Base-by-base conservation (phyloP, 2,329 filamentous ascomycete species). In the Chrysosporium keratinophilum region DNA sequence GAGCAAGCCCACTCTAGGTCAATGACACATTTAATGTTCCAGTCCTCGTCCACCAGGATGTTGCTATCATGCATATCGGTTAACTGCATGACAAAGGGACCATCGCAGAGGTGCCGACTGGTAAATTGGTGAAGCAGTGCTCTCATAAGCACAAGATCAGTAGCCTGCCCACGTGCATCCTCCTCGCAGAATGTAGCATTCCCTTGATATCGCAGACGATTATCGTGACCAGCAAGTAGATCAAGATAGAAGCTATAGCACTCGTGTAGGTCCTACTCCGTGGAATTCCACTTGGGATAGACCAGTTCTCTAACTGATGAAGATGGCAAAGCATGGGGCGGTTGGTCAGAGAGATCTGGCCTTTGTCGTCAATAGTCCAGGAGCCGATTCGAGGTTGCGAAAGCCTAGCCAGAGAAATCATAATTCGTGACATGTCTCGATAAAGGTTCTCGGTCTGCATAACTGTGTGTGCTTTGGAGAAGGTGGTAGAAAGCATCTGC, bases 1-100 rank as follows among this genome's bases (percentile, higher is more conserved):
- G 63, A 63, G 55, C 62, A 67, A 44, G 63, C 60, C 60, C 63
- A 69, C 58, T 70, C 67, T n/a, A 70, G 58, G 47, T 70, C 65
- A 54, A 71, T 65, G 12, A 70, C 52, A 31, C 54, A 57, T 40
- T 54, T 69, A 49, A 71, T 61, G 57, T 69, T 62, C 65, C 68
- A 69, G 17, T 69, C 56, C 9, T 64, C 52, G 48, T 58, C 57
- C 46, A 58, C 50, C 34, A 57, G 48, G 1, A 58, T 52, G 28
- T 57, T 58, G 45, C 50, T 53, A 14, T n/a, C 11, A 41, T 72
- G 66, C n/a, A 73, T 56, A 53, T 73, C 69, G 17, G 67, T 71
- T 15, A 73, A 58, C 2, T 55, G 58, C 54, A 65, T 59, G 41
- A 65, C 55, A 54, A 69, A 72, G 0, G 66, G 67, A 4, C 69